These are phyloP conservation scores for Tulasnella sp. DNA, from an alignment of 768 basidiomycete species.

Conservation along the genomic window DNA sequence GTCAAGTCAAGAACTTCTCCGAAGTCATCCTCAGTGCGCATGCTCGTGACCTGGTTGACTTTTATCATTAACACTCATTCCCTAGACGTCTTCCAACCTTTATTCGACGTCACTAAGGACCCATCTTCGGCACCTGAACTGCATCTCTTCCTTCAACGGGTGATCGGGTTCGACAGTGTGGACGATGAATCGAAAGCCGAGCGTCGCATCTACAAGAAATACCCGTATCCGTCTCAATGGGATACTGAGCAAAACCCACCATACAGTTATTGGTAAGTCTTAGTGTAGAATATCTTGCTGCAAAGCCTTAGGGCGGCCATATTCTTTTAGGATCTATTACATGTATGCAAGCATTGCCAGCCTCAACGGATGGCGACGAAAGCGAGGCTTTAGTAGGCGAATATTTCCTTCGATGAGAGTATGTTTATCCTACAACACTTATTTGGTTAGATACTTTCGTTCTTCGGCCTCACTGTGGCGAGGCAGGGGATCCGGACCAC, in stretches of 20 bases:
- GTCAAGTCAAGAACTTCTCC: slow-evolving; percentile 78
- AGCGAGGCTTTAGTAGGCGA: slow-evolving; percentile 82
- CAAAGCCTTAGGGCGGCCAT: neutral
- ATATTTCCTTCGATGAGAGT: neutral
- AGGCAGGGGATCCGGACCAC: slow-evolving; percentile 98
- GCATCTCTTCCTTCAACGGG: slow-evolving; percentile 91
- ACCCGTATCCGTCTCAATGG: slow-evolving; percentile 89
- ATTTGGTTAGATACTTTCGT: slow-evolving; percentile 78
- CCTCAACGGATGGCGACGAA: slow-evolving; percentile 85
- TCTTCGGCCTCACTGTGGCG: slow-evolving; percentile 92
- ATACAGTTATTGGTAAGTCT: slow-evolving; percentile 84
- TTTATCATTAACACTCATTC: neutral
- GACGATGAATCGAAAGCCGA: slow-evolving; percentile 97
- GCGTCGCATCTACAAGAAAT: slow-evolving; percentile 86
- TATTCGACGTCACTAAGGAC: slow-evolving; percentile 95
- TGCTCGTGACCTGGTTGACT: neutral
- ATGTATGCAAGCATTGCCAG: slow-evolving; percentile 96
- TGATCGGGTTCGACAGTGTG: slow-evolving; percentile 96
- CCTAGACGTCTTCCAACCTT: slow-evolving; percentile 82
- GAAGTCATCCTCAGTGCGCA: slow-evolving; percentile 83
- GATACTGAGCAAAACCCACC: slow-evolving; percentile 85
- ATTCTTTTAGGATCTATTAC: slow-evolving; percentile 74
- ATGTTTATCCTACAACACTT: neutral
- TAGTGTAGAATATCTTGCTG: neutral
- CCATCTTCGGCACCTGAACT: slow-evolving; percentile 87